Base-by-base conservation (phyloP, 306 rosid species). In the Casuarina cunninghamiana region DNA sequence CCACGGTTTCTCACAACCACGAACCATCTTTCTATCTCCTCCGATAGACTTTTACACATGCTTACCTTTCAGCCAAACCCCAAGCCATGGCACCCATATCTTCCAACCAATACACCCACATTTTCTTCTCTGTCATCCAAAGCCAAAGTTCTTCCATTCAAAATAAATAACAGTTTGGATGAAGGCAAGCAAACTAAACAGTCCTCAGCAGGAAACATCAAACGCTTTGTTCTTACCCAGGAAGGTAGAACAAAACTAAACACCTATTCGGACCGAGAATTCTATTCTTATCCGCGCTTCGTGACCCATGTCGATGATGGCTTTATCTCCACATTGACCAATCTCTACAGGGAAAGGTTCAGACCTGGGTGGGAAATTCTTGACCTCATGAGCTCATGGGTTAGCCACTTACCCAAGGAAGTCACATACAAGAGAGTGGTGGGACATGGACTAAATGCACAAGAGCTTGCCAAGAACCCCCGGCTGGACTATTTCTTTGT, bases 301-400 rank as follows among this genome's bases (percentile, higher is more conserved):
- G 97, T 91, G 72, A 88, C 92, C 49, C 97, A 91, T 78, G 94
- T 91, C 1, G 91, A 90, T 76, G 93, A 89, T 81, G 85, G 71
- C 46, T 94, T 94, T 86, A 87, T 94, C 75, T 84, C 96, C 10
- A 72, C 94, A 32, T 60, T 94, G 13, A 89, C 94, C 69, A 85
- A 86, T 80, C 80, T 88, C 39, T 89, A 94, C 67, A 86, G 88
- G 74, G 90, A 88, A 68, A 84, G 83, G 77, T 46, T 94, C 83
- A 86, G 85, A 69, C 89, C 89, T 3, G 86, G 79, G 10, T 62
- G 50, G 1, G 81, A 86, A 80, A 78, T 93, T 73, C 89, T 93
- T 45, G 98, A 93, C 77, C 90, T 93, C 76, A 93, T 90, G 98
- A 91, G 98, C 74, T 93, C 98, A 12, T 91, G 98, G 98, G 45